These are phyloP conservation scores for Casuarina glauca DNA, from an alignment of 306 rosid genomes.

Conservation along the genomic window DNA sequence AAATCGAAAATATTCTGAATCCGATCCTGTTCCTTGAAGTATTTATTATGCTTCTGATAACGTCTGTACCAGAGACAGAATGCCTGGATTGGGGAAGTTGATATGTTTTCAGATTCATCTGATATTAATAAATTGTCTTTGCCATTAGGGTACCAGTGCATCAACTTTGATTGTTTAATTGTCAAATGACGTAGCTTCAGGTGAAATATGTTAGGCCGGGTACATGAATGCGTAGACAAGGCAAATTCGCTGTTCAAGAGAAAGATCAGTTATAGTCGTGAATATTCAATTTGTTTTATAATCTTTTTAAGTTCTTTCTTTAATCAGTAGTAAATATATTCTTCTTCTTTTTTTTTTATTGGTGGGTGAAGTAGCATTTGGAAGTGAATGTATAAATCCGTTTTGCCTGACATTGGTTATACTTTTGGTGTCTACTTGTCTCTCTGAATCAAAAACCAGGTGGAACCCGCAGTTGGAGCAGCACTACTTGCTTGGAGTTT, in stretches of 20 bases:
- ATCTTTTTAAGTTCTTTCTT: too few relatives aligned
- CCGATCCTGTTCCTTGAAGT: background rate
- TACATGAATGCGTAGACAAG: background rate
- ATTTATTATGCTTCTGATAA: background rate
- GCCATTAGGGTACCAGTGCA: background rate
- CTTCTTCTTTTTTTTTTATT: too few relatives aligned
- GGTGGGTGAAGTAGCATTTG: too few relatives aligned
- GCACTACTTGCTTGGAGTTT: constrained; percentile 91
- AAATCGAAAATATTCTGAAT: background rate
- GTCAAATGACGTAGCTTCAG: background rate
- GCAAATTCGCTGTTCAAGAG: too few relatives aligned
- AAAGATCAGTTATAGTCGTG: too few relatives aligned
- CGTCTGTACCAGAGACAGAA: background rate
- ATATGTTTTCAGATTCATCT: background rate
- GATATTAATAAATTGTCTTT: background rate
- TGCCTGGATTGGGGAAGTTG: background rate
- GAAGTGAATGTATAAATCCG: too few relatives aligned
- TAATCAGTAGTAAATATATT: too few relatives aligned
- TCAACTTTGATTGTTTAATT: background rate
- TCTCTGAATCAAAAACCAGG: constrained; percentile 41
- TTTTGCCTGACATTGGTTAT: background rate
- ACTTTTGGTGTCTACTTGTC: background rate
- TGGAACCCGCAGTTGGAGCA: constrained; percentile 94
- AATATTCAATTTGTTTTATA: too few relatives aligned
- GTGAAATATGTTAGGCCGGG: background rate